Base-by-base conservation (phyloP, 805 yeast species). In the Yamadazyma endophytica region DNA sequence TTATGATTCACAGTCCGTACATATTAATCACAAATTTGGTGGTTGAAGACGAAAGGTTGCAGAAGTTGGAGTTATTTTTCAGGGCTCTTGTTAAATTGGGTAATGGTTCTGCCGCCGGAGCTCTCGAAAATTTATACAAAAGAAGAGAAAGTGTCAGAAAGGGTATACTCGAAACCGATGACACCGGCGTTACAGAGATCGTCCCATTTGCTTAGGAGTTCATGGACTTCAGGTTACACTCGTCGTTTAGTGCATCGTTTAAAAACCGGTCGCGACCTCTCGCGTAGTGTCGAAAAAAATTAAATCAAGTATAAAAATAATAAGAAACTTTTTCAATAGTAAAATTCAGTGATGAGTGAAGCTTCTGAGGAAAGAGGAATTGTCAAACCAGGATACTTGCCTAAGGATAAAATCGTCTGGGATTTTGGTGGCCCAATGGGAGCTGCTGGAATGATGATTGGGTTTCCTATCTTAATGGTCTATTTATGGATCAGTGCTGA, bases 381-480 rank as follows among this genome's bases (percentile, higher is more conserved):
- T 12, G 23, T n/a, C 13, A 29, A 29, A 17, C 35, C 33, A 18
- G 64, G 67, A 4, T 61, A 62, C 40, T 33, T 62, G 11, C 47
- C 56, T 18, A 56, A 56, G 23, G 75, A 75, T 32, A 70, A 77
- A 34, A 70, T 77, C 37, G 90, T 79, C 49, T 86, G 77, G 65
- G 97, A 92, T 47, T 92, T 90, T 52, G 98, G 98, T 31, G 97
- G 97, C 0, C 82, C 94, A 16, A 58, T 69, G 5, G 98, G 98
- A 35, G 96, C 87, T 29, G 36, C 80, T 13, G 90, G 89, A 5
- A 90, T 92, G 97, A 76, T 90, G 79, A 53, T 76, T 26, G 95
- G 95, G 3, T 92, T 92, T 64, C 98, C 98, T 6, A 52, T 81
- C 28, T 68, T 92, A 51, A 92, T 92, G 98, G 86, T 82, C 71